Base-by-base conservation (phyloP, 1,284 basidiomycete genomes). In the Anthracocystis setariae region DNA sequence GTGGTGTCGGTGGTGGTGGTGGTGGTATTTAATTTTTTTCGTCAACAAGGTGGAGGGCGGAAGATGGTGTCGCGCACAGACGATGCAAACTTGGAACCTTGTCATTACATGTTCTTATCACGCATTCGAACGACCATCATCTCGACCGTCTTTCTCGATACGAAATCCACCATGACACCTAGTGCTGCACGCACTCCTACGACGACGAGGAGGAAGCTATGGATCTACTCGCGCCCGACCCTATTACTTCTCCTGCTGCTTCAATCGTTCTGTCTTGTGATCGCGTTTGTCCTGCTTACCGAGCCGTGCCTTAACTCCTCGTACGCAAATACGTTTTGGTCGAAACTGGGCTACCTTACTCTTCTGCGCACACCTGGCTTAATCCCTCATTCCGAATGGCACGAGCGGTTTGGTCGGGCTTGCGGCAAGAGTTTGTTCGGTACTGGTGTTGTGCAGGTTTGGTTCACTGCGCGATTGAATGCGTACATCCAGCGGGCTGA, bases 241-340 rank as follows among this genome's bases (percentile, higher is more conserved):
- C 24, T 71, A 0, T 2, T 55, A 1, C 15, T 61, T 5, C 33
- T 71, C 0, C 32, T 71, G 1, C 9, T 71, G 1, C 15, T 71
- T 0, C 68, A 71, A 20, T n/a, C 46, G 0, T 7, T 37, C 1
- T 43, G 46, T 5, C 52, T 58, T 17, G 10, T 66, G 1, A 17
- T 71, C 5, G 45, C 46, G 0, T 71, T 71, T 9, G 15, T 71
- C 2, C 29, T 71, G 7, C 27, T 71, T 1, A 71, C 68, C 8
- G 68, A 66, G 23, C 62, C 68, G 13, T 71, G 68, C 52, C 24
- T 71, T 0, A 66, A 71, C 7, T 46, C 68, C 4, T 1, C 18
- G 0, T 66, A 43, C 17, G 46, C 42, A 5, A 17, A 25, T 3
- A 12, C 24, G 7, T 8, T 71, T 2, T 17, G 21, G 20, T 46